Evolutionary conservation across 2,329 filamentous ascomycete genomes (phyloP).

Genomic region (Monascus ruber): DNA sequence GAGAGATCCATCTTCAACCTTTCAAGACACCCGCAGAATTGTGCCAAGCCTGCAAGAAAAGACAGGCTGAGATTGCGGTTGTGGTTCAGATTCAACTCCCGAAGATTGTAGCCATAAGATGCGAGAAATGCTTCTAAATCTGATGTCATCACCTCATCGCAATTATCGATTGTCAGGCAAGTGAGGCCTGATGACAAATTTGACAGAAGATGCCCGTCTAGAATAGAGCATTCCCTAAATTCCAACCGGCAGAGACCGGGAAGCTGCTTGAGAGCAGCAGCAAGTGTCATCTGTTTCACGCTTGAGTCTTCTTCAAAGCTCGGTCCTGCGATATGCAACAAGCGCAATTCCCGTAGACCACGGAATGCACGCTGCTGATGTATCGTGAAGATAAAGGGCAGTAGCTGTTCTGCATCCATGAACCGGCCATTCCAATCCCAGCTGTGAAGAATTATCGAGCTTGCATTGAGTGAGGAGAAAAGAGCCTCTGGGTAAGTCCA

Average conservation of each 20-base stretch:
- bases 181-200: conserved; percentile 55
- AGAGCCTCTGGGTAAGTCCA: conserved; percentile 61
- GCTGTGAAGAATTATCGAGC: conserved; percentile 33
- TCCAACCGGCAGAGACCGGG: conserved; percentile 54
- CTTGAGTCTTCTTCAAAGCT: conserved; percentile 29
- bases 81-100: conserved; percentile 59
- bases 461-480: conserved; percentile 51
- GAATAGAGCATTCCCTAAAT: conserved; percentile 63
- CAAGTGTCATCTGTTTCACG: conserved; percentile 26
- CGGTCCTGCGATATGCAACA: conserved; percentile 24
- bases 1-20: conserved; percentile 65
- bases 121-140: conserved; percentile 55
- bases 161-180: conserved; percentile 66
- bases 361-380: conserved; percentile 49
- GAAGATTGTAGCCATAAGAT: conserved; percentile 56
- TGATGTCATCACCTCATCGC: conserved; percentile 59
- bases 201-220: conserved; percentile 57
- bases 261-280: conserved; percentile 45
- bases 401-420: conserved; percentile 20
- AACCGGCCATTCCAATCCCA: conserved; percentile 49
- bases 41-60: conserved; percentile 57
- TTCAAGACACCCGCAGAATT: conserved; percentile 58
- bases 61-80: conserved; percentile 67
- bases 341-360: conserved; percentile 20
- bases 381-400: conserved; percentile 38